Evolutionary conservation across 1,139 yeast species (phyloP), one percentile per base, ranked within the genome.

Genomic region (Candida mesenterica): DNA sequence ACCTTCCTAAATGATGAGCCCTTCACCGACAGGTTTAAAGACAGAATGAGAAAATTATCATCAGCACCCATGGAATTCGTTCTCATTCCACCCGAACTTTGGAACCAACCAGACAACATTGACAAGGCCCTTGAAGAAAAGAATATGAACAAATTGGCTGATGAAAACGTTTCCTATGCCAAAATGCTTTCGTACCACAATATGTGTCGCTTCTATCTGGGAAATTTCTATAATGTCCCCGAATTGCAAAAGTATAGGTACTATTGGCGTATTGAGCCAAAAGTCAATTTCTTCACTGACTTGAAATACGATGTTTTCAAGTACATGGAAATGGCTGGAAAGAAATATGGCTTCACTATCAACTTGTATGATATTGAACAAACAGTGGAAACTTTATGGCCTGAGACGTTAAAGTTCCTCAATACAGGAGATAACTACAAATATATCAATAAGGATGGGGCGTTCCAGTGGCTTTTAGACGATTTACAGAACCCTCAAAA

Each of bases 181-280:
- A 64, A 66, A 26, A 67, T 61, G 56, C 59, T 53, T n/a, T 79
- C 87, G 0, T 85, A 85, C 52, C 92, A 82, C 49, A 79, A 82
- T 50, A 84, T 84, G 94, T 84, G 94, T 51, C 65, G 92, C 20
- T 83, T 77, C 62, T 69, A 84, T 53, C 79, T 83, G 45, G 79
- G 80, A 10, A 63, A 62, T 41, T 82, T 85, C 49, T 83, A 69
- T 55, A 68, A 79, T 33, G 72, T 83, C 42, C 85, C 85, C 2
- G 77, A 75, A 38, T 54, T 85, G 52, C 64, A 63, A 32, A 62
- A 79, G 39, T 68, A 63, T 49, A 58, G 54, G 37, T 85, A 81
- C 61, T 85, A 83, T 55, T 85, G 95, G 95, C 67, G 95, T 40
- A 72, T 85, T 29, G 95, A 85, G 55, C 95, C 95, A n/a, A 65